Evolutionary conservation across 2,329 filamentous ascomycete species (phyloP).

Genomic region (Parastagonospora avenae): DNA sequence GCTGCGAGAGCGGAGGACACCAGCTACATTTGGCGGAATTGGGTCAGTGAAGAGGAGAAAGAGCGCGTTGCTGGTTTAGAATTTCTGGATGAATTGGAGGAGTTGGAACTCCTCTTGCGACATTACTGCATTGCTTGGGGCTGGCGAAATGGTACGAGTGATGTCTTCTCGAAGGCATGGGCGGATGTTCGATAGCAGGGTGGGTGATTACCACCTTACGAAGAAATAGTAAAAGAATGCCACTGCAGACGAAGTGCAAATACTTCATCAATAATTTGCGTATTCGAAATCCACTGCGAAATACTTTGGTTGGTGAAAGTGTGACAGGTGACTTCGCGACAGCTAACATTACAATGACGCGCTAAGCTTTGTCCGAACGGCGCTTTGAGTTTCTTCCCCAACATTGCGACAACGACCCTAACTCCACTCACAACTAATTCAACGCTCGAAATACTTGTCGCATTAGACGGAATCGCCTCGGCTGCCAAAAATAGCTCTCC

Average conservation of each 20-base stretch:
- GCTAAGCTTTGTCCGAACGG: constrained; percentile 18
- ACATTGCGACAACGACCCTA: constrained; percentile 11
- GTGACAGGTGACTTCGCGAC: constrained; percentile 15
- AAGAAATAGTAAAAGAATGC: neutral
- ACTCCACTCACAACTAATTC: neutral
- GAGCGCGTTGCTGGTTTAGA: constrained; percentile 79
- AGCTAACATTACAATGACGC: constrained; percentile 5
- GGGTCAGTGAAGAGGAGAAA: constrained; percentile 74
- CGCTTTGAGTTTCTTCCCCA: constrained; percentile 14
- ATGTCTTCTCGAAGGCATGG: constrained; percentile 44
- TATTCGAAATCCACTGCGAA: neutral
- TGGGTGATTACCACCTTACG: neutral
- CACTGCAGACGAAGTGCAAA: neutral
- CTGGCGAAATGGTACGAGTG: constrained; percentile 63
- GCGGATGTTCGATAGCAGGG: constrained; percentile 25
- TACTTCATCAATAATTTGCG: neutral
- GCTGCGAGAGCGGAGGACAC: constrained; percentile 65
- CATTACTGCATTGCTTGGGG: constrained; percentile 95
- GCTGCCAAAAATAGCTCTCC: neutral
- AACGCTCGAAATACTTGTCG: neutral
- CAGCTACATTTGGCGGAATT: constrained; percentile 75
- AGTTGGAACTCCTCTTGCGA: constrained; percentile 83
- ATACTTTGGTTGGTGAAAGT: neutral
- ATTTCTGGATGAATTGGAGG: constrained; percentile 92
- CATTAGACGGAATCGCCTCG: neutral